Conservation (phyloP, 2,329 filamentous ascomycete species). For the Colletotrichum cordylinicola region DNA sequence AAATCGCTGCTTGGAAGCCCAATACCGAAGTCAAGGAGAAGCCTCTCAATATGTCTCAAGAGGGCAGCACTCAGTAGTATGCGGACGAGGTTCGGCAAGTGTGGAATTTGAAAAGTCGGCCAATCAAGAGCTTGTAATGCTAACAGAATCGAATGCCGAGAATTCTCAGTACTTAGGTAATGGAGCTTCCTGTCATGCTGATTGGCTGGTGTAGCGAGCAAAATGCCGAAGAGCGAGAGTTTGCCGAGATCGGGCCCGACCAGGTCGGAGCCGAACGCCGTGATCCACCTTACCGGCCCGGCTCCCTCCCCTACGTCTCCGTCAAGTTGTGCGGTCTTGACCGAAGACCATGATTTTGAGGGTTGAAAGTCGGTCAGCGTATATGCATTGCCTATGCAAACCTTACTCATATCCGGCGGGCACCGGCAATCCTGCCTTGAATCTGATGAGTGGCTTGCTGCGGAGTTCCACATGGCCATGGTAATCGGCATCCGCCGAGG, state of each 20-base stretch:
- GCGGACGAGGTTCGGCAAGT: not conserved
- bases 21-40: not conserved
- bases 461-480: not conserved
- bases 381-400: fast-evolving
- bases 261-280: not conserved
- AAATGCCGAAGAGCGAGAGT: not conserved
- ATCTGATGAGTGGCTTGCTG: not conserved
- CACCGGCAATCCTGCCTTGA: not conserved
- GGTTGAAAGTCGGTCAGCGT: not conserved
- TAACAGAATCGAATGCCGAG: not conserved
- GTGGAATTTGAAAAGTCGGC: not conserved
- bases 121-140: not conserved
- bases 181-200: not conserved
- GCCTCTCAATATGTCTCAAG: not conserved
- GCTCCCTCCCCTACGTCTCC: not conserved
- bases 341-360: not conserved
- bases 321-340: not conserved
- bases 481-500: not conserved
- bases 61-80: not conserved
- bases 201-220: not conserved
- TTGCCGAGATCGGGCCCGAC: not conserved
- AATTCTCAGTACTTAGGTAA: not conserved
- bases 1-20: fast-evolving
- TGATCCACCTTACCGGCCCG: too few species aligned
- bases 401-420: not conserved